Conservation (phyloP, 352 stramenopile species). For the Thalassiosira hispida region DNA sequence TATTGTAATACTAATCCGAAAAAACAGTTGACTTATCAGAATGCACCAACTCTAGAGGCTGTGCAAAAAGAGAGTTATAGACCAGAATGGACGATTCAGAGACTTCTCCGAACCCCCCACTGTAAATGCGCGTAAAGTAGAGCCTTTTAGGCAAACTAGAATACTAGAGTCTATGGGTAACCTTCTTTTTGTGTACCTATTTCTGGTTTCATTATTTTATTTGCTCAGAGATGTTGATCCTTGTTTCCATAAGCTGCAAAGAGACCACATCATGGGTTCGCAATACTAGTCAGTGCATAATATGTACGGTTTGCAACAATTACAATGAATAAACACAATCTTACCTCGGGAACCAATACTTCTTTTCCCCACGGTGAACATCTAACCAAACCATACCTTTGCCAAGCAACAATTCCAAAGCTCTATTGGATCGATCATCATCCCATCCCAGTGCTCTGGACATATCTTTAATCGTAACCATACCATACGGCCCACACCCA, state of each 20-base stretch:
- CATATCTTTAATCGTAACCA: constrained; percentile 90
- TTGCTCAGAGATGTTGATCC: constrained; percentile 6
- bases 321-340: constrained; percentile 1
- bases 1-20: no score
- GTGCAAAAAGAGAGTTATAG: no score
- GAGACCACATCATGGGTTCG: not conserved
- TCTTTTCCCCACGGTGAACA: constrained; percentile 78
- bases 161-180: no score
- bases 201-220: not conserved
- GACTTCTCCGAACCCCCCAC: no score
- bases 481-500: constrained; percentile 74
- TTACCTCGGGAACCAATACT: constrained; percentile 82
- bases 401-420: constrained; percentile 90
- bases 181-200: no score
- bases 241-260: constrained; percentile 39
- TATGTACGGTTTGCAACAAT: not conserved
- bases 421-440: constrained; percentile 90
- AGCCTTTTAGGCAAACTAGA: no score
- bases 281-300: not conserved
- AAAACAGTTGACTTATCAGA: no score
- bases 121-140: no score
- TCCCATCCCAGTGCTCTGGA: constrained; percentile 88
- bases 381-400: constrained; percentile 98
- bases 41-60: no score
- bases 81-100: no score